Evolutionary conservation across 179 eudicot species (phyloP), one percentile per base, ranked within the genome.

Genomic region (Beta macrorhiza): DNA sequence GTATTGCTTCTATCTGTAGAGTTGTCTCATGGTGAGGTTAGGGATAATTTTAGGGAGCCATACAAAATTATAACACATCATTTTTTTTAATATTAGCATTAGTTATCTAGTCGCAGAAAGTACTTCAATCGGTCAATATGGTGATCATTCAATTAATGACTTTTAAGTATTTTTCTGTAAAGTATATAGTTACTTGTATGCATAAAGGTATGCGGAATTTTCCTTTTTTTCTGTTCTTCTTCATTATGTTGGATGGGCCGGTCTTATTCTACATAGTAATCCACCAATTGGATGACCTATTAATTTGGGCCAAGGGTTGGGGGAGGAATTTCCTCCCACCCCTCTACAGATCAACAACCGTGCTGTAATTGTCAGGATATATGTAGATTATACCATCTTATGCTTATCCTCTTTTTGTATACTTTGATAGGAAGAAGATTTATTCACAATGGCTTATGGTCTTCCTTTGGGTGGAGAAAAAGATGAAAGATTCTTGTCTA

Each of bases 361-460:
- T 49, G 62, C 5, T 15, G 42, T 25, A 73, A 32, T 32, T 49
- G 8, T 49, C 53, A 49, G 53, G 53, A 9, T 49, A 49, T 49
- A 7, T 7, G 53, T 37, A 22, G 53, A 78, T 56, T 45, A 72
- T 55, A 49, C 42, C 8, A 29, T 49, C 51, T 61, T 22, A 65
- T 76, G 32, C 45, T 64, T 58, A 79, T 17, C 63, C n/a, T 61
- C 53, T 42, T 37, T 81, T 49, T 58, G 59, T 62, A n/a, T 79
- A 22, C 65, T 83, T 76, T 82, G 76, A 52, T 87, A 96, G 99
- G 99, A 96, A 80, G 98, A 96, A 82, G 99, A 96, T 90, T 68
- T 94, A 61, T 92, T 96, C 83, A 91, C 87, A 19, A 92, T 96
- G 95, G 90, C 99, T 47, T 91, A 88, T 82, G 99, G 98, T 79